Conservation (phyloP, 495 filamentous ascomycete species). For the Penicillium crystallinum region DNA sequence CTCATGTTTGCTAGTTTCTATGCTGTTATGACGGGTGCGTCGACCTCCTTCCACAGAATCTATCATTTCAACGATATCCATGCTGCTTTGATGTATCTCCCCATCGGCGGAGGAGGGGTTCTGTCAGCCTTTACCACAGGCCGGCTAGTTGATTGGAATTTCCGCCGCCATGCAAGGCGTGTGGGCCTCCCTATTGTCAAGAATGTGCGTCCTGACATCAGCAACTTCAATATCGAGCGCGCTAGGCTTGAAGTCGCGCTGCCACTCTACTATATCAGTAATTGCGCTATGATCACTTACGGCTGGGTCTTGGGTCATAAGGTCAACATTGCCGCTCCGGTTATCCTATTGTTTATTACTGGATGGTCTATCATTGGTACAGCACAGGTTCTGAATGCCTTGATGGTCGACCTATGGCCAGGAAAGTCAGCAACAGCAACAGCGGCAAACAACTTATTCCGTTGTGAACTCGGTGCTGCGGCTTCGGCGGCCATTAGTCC, state of each 20-base stretch:
- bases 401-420: constrained; percentile 61
- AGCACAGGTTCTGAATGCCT: constrained; percentile 33
- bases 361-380: constrained; percentile 32
- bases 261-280: constrained; percentile 29
- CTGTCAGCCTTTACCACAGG: constrained; percentile 32
- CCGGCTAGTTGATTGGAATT: constrained; percentile 42
- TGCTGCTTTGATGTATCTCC: constrained; percentile 41
- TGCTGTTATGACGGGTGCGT: constrained; percentile 47
- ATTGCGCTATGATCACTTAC: constrained; percentile 34
- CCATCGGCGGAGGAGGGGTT: constrained; percentile 37
- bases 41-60: constrained; percentile 52
- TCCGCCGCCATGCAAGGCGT: constrained; percentile 31
- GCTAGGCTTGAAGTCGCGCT: constrained; percentile 35
- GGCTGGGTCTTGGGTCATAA: constrained; percentile 43
- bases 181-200: constrained; percentile 31
- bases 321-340: constrained; percentile 29
- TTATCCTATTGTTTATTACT: constrained; percentile 29
- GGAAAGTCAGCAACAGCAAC: constrained; percentile 53
- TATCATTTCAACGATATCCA: constrained; percentile 43
- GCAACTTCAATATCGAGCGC: constrained; percentile 41
- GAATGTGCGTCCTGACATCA: constrained; percentile 37
- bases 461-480: constrained; percentile 60
- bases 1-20: constrained; percentile 54
- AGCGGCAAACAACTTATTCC: constrained; percentile 60
- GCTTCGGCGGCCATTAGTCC: constrained; percentile 49